Evolutionary conservation across 352 stramenopile genomes (phyloP), one percentile per base, ranked within the genome.

Genomic region (Thalassiosira hispida): DNA sequence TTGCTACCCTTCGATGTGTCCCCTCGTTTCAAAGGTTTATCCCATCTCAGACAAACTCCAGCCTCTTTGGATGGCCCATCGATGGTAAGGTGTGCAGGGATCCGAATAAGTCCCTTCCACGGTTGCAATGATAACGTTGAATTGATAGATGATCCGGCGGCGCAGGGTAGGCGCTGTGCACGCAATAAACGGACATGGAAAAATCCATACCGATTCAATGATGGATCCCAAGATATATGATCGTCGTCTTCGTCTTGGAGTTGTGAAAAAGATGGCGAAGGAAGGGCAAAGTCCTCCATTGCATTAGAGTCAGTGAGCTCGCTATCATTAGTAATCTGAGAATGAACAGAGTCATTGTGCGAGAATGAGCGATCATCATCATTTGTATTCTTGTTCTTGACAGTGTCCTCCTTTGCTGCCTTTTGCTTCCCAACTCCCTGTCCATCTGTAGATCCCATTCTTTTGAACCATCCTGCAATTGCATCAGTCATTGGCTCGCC

Each of bases 31-130:
- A 46, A 55, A 1, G 44, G n/a, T 16, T 69, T 73, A 56, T 89
- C 80, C 88, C 89, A 94, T 20, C 74, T 59, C 3, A 83, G 71
- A 76, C 87, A 94, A 6, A 92, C 81, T 11, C 86, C 86, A 46
- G 78, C 72, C 47, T 81, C 73, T 9, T 73, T 35, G 5, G 5
- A 11, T 14, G 82, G 76, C 18, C 69, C 69, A 40, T 65, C 51
- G 18, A 83, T 42, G n/a, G 79, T 84, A 59, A 40, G 35, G 11
- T 60, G 66, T 14, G 56, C 31, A 18, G 72, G 67, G 27, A 86
- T 81, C 55, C 82, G 76, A 46, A 93, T 86, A 20, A 75, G 72
- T 62, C 89, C 89, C 44, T 89, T 91, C 85, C 87, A 94, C 7
- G 89, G 89, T 20, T 78, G 77, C 0, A 94, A 63, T 2, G 85